Conservation (phyloP, 2,329 filamentous ascomycete species). For the Aureobasidium uvarum region DNA sequence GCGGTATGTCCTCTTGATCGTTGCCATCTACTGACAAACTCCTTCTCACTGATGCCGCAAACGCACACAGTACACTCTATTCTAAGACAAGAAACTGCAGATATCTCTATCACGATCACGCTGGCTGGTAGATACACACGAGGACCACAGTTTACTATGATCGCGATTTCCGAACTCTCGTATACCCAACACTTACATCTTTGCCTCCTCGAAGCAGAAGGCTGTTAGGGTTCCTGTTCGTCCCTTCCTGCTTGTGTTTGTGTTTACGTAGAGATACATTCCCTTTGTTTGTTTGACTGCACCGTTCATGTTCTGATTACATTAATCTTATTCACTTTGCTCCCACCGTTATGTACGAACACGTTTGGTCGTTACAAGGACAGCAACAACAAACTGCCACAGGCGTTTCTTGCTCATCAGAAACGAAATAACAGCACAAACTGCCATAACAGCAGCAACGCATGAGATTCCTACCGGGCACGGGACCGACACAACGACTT, state of each 20-base stretch:
- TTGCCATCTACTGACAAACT: conserved; percentile 7
- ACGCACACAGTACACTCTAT: conserved; percentile 21
- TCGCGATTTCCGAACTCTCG: background rate
- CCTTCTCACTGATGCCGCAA: conserved; percentile 6
- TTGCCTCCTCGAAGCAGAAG: background rate
- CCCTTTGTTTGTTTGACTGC: conserved; percentile 9
- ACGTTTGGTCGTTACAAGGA: conserved; percentile 20
- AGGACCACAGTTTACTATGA: background rate
- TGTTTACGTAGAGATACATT: background rate
- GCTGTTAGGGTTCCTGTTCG: background rate
- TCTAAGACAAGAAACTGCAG: conserved; percentile 19
- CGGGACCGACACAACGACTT: conserved; percentile 12
- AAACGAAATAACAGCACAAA: conserved; percentile 23
- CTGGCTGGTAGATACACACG: background rate
- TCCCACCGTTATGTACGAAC: conserved; percentile 22
- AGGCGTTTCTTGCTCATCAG: conserved; percentile 17
- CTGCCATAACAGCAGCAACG: conserved; percentile 10
- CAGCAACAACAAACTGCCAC: conserved; percentile 16
- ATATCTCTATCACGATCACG: background rate
- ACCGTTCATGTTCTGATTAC: conserved; percentile 16
- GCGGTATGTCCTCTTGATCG: conserved; percentile 22
- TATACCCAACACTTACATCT: background rate
- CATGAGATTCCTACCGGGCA: background rate
- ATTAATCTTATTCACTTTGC: conserved; percentile 21
- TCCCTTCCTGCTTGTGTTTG: background rate